Evolutionary conservation across 305 asterid genomes (phyloP), one percentile per base, ranked within the genome.

Genomic region (Fraxinus nigra): DNA sequence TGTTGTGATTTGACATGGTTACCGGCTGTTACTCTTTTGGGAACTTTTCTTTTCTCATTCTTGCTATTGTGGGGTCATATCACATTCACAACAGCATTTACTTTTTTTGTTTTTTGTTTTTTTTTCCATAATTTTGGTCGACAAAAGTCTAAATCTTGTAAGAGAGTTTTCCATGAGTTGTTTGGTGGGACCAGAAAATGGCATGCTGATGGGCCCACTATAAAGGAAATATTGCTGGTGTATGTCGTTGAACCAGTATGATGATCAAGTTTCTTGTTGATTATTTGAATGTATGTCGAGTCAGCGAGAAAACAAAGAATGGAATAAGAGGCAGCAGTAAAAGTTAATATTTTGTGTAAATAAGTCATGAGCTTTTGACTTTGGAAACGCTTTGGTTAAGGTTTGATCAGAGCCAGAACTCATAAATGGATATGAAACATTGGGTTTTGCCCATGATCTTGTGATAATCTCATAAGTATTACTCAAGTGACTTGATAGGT

Each of bases 41-140:
- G 80, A 32, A 85, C 87, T 85, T 46, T 88, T 87, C 11, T 88
- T 81, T 78, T 80, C 83, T 88, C 82, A 78, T 85, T 80, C 81
- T 82, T 79, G 65, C 76, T 65, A 34, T 72, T 48, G 88, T 89
- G 90, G 93, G 95, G 88, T 67, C 92, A 87, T 69, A 10, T 65
- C 87, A 85, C 80, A 80, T 46, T 81, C 56, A 46, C 56, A 46
- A 46, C 56, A 46, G 56, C n/a, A 46, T 46, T 82, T 81, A 75
- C 56, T 81, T 81, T 5, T 35, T 13, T 46, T 24, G 26, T 24
- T 24, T 77, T 5, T 9, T 38, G n/a, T n/a, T 38, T 11, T 43
- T 43, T 13, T 59, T 65, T 28, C 56, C 56, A 67, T 67, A 67
- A 67, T 26, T 28, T 67, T 67, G 7, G 73, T 28, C 73, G 73